Base-by-base conservation (phyloP, 768 basidiomycete species). In the Ephemerocybe angulata region DNA sequence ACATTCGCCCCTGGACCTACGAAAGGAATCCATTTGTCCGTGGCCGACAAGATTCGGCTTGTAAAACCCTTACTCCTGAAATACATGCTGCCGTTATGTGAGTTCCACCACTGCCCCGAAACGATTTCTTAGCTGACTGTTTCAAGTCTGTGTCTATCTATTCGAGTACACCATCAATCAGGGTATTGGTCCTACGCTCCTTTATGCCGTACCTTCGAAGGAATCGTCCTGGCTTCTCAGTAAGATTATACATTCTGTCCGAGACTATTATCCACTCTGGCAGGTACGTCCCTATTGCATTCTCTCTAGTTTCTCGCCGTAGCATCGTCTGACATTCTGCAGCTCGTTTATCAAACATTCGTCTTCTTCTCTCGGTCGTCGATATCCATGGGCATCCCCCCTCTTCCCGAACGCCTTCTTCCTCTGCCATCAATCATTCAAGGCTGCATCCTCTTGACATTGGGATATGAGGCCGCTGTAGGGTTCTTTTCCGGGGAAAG, bases 181-280 rank as follows among this genome's bases (percentile, higher is more conserved):
- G 85, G 96, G 96, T 29, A 84, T 98, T 7, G 80, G 92, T 17
- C 95, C 96, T 1, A 96, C 93, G 0, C 74, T 98, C 17, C 67
- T 98, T 4, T 98, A 95, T 66, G 86, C 92, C 4, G 80, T 96
- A 11, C 94, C 95, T 0, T 76, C 80, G 0, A 65, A 76, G 1
- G 79, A 82, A 6, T 71, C 73, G 4, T 76, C 86, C 57, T 79
- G 83, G 52, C 48, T 92, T 12, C 76, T 96, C 48, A 82, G 85
- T 64, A 82, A 79, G 64, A 79, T 98, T 56, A 90, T 98, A 54
- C 84, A 90, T 62, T 85, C 83, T 1, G 77, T 93, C 19, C 80
- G 93, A 33, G 96, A 98, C 65, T 98, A 94, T 67, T 98, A 98
- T 70, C 94, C 94, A 1, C 80, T 96, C 37, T 97, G 93, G 90